Percentiles rank a stretch among this genome's conserved stretches.
phyloP scores from a whole-genome alignment of 768 basidiomycete species.

The Russula olivacea region DNA sequence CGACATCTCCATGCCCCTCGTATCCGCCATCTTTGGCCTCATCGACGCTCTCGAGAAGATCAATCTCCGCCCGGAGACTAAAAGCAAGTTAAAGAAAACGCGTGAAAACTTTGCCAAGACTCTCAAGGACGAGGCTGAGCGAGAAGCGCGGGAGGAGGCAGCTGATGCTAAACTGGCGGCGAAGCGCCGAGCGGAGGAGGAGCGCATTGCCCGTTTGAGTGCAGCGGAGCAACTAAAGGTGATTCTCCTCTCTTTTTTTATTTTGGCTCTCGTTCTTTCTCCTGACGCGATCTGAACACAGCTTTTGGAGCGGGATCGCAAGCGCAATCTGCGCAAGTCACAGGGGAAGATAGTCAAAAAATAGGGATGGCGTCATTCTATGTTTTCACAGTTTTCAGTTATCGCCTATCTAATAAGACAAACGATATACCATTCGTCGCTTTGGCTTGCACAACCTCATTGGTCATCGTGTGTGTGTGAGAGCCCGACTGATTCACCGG shows the following conservation, averaged over 20 bases:
- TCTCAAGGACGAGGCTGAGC: conserved; percentile 60
- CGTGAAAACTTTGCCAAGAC: conserved; percentile 67
- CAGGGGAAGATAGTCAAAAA: conserved; percentile 60
- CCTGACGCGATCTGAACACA: conserved; percentile 27
- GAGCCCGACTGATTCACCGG: conserved; percentile 2
- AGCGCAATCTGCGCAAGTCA: conserved; percentile 60
- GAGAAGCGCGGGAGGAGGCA: conserved; percentile 66
- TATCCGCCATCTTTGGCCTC: conserved; percentile 66
- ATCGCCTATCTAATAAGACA: conserved; percentile 5
- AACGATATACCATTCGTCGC: not conserved
- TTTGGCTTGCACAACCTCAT: not conserved
- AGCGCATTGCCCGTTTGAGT: conserved; percentile 63
- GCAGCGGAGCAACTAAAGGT: conserved; percentile 83
- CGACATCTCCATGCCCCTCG: conserved; percentile 49
- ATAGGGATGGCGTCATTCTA: conserved; percentile 23
- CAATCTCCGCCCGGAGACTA: conserved; percentile 75
- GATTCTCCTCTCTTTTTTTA: conserved; percentile 15
- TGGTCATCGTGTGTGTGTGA: not conserved
- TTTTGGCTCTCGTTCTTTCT: not conserved
- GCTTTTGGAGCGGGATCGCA: conserved; percentile 72
- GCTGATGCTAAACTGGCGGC: conserved; percentile 65
- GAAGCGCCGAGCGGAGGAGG: conserved; percentile 69
- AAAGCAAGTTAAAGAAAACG: conserved; percentile 63
- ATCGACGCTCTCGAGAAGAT: conserved; percentile 55
- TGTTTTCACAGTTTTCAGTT: not conserved